These are phyloP conservation scores for Vitis hybrid DNA, from an alignment of 177 flowering plant species.

Conservation along the genomic window DNA sequence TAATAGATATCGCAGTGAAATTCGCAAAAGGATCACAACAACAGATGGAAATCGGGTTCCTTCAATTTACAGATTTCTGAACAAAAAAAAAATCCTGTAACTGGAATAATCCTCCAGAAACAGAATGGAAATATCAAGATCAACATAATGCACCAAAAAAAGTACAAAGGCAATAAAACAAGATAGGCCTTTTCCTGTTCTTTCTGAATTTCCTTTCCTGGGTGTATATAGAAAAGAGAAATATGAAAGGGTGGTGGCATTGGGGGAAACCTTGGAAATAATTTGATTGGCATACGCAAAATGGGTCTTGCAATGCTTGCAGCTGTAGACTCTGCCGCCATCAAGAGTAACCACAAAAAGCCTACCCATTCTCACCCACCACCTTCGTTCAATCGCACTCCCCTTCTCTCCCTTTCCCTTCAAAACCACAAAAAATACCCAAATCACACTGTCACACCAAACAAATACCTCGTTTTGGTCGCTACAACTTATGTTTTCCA, in stretches of 20 bases:
- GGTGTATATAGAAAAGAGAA: neutral
- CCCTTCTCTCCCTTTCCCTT: neutral
- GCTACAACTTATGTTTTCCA: neutral
- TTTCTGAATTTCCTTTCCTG: too few species aligned
- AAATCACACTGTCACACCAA: neutral
- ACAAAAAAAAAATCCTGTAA: too few species aligned
- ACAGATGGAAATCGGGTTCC: too few species aligned
- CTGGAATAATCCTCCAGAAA: too few species aligned
- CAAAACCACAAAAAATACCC: neutral
- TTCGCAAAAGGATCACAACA: too few species aligned
- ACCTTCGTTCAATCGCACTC: neutral
- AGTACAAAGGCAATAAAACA: too few species aligned
- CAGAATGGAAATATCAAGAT: too few species aligned
- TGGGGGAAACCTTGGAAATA: conserved; percentile 33
- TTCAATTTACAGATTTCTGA: too few species aligned
- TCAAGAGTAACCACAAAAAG: conserved; percentile 36
- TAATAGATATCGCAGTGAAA: too few species aligned
- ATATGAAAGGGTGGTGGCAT: conserved; percentile 2
- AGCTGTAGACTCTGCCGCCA: conserved; percentile 37
- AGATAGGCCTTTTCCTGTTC: neutral
- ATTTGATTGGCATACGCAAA: conserved; percentile 37
- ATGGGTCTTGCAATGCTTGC: conserved; percentile 52
- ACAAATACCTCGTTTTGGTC: too few species aligned
- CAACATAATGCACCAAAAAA: too few species aligned
- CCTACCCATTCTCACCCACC: conserved; percentile 39